A percentile compares a stretch with the other conserved stretches of the same genome.
Conservation (phyloP, 495 filamentous ascomycete species). For the Aspergillus carlsbadensis region DNA sequence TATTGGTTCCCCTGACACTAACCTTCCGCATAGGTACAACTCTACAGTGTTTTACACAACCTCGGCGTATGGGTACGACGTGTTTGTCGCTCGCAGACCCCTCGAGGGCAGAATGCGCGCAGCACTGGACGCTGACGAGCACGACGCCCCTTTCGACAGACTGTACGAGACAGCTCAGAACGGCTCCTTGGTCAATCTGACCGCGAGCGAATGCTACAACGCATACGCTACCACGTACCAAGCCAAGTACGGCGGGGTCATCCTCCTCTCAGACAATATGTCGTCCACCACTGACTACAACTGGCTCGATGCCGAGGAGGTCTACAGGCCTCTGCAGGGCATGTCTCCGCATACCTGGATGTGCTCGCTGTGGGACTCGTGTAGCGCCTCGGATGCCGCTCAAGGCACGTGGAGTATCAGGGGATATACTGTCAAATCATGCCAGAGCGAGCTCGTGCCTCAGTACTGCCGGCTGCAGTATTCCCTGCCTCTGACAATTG, state of each 20-base stretch:
- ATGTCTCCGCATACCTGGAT: background rate
- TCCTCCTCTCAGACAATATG: background rate
- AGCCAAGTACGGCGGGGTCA: background rate
- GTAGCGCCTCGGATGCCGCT: background rate
- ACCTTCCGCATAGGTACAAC: background rate
- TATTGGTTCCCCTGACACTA: background rate
- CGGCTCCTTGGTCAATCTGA: background rate
- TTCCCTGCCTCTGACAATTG: slow-evolving; percentile 10
- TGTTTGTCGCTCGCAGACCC: background rate
- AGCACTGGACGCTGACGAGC: background rate
- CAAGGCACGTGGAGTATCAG: background rate
- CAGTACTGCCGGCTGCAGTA: slow-evolving; percentile 14
- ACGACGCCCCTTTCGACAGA: background rate
- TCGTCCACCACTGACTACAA: background rate
- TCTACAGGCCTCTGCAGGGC: background rate
- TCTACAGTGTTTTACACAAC: slow-evolving; percentile 1
- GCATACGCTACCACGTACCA: slow-evolving; percentile 1
- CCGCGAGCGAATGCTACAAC: background rate
- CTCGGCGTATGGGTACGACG: slow-evolving; percentile 2
- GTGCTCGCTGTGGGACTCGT: background rate
- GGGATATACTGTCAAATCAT: background rate
- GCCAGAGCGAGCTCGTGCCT: background rate
- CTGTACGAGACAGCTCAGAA: background rate
- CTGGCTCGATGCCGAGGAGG: background rate
- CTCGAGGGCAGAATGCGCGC: background rate